Percentiles rank a stretch among this genome's conserved stretches.
phyloP scores from a whole-genome alignment of 164 flowering plant species.

The Dillenia turbinata region DNA sequence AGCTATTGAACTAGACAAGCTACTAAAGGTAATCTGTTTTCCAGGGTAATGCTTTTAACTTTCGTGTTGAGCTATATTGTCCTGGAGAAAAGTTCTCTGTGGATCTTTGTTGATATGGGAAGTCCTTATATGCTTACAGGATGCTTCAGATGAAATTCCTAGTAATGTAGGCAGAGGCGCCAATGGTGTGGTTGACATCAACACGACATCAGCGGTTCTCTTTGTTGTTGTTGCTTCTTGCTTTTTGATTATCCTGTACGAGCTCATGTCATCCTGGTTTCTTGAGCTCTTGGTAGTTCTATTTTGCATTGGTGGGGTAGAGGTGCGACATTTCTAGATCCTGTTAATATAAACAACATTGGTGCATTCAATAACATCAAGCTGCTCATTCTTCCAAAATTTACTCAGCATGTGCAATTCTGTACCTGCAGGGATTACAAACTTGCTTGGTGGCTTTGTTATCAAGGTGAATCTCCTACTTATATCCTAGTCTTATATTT shows the following conservation, averaged over 20 bases:
- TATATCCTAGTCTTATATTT: no score
- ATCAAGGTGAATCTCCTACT: slow-evolving; percentile 34
- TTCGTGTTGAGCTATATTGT: not conserved
- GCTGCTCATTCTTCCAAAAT: not conserved
- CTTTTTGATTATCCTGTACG: slow-evolving; percentile 56
- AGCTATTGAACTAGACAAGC: slow-evolving; percentile 57
- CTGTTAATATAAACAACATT: not conserved
- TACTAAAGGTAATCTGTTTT: slow-evolving; percentile 36
- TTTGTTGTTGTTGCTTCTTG: slow-evolving; percentile 62
- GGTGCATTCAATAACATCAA: not conserved
- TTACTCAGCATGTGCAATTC: not conserved
- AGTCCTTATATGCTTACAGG: slow-evolving; percentile 27
- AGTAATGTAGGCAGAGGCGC: slow-evolving; percentile 12
- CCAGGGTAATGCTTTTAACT: not conserved
- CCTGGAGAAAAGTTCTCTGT: not conserved
- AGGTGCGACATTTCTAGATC: slow-evolving; percentile 32
- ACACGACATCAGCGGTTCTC: slow-evolving; percentile 44
- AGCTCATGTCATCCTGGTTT: slow-evolving; percentile 61
- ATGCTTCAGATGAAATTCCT: slow-evolving; percentile 42
- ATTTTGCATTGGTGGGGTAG: slow-evolving; percentile 68
- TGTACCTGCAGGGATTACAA: slow-evolving; percentile 50
- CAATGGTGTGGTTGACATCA: slow-evolving; percentile 50
- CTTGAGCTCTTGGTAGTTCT: slow-evolving; percentile 60
- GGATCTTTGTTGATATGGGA: not conserved
- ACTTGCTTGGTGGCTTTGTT: slow-evolving; percentile 62